Evolutionary conservation across 345 rosid species (phyloP), one percentile per base, ranked within the genome.

Genomic region (Rhizophora apiculata): DNA sequence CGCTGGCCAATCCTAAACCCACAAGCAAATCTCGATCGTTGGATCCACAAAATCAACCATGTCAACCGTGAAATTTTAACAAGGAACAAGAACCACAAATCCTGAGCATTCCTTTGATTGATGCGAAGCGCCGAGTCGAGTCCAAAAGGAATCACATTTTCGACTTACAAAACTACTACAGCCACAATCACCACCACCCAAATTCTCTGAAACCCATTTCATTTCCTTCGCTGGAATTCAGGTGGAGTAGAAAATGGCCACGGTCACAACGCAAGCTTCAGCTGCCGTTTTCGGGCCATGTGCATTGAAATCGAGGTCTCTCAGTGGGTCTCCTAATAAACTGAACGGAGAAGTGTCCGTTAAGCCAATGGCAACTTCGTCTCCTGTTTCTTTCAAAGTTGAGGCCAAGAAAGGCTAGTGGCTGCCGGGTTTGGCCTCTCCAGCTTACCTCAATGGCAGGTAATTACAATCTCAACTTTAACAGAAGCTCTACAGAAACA

Each of bases 341-440:
- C 66, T 89, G 57, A 78, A 72, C 78, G 79, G 84, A 31, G 85
- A 78, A 24, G 64, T 88, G 52, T 55, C 83, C 62, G 61, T 87
- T 34, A 86, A 76, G 65, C 71, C 93, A 29, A 37, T 74, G 48
- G 56, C 59, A 58, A 70, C 84, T 48, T 54, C 82, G 2, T 21
- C 86, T 37, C 36, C 82, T 46, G 19, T 66, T 43, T 74, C 83
- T 21, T 78, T 87, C 80, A 89, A 82, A 76, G 89, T 88, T 63
- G 91, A 86, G 68, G 97, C 96, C 79, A 89, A 86, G 89, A 85
- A 90, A 74, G 97, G 98, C n/a, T 91, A 91, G 78, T 93, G 98
- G 97, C 74, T 93, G 73, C 98, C 98, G 1, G 97, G 96, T 62
- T 77, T 87, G 80, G 57, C 96, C 3, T 85, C 97, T 1, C 98